A percentile compares a stretch with the other conserved stretches of the same genome.
Conservation (phyloP, 495 filamentous ascomycete genomes). For the Glonium stellatum region DNA sequence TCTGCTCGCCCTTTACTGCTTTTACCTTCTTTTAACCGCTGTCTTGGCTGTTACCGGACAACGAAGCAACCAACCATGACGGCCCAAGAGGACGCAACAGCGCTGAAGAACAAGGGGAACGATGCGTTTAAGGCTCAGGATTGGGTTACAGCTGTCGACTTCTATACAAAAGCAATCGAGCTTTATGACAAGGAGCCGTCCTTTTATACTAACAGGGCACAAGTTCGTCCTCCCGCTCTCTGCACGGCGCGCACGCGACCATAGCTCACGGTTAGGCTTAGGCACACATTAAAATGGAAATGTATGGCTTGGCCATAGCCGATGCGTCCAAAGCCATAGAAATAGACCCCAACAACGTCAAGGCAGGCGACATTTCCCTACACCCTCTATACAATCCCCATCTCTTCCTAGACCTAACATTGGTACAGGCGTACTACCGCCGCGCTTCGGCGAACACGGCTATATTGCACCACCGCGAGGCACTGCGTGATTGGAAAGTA, state of each 20-base stretch:
- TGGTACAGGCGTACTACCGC: conserved; percentile 79
- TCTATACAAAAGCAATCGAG: conserved; percentile 86
- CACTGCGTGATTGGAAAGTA: conserved; percentile 84
- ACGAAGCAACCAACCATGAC: conserved; percentile 34
- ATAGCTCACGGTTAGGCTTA: conserved; percentile 32
- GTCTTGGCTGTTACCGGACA: neutral
- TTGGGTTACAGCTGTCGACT: conserved; percentile 77
- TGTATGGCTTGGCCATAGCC: conserved; percentile 83
- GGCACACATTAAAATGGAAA: conserved; percentile 92
- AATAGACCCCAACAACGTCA: conserved; percentile 77
- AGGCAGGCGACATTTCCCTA: conserved; percentile 53
- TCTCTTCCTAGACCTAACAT: conserved; percentile 4
- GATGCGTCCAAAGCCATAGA: conserved; percentile 95
- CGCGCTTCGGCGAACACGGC: conserved; percentile 85
- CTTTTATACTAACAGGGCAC: conserved; percentile 89
- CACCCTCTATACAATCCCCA: neutral
- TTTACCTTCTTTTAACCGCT: neutral
- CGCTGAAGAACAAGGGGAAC: conserved; percentile 90
- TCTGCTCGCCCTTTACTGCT: neutral
- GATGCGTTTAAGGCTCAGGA: conserved; percentile 82
- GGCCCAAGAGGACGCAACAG: conserved; percentile 59
- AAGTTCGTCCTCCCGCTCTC: conserved; percentile 50
- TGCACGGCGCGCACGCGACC: conserved; percentile 12
- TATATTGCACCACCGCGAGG: conserved; percentile 78
- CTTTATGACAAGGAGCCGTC: conserved; percentile 75